Conservation (phyloP, 352 stramenopile species). For the Phytophthora chlamydospora region DNA sequence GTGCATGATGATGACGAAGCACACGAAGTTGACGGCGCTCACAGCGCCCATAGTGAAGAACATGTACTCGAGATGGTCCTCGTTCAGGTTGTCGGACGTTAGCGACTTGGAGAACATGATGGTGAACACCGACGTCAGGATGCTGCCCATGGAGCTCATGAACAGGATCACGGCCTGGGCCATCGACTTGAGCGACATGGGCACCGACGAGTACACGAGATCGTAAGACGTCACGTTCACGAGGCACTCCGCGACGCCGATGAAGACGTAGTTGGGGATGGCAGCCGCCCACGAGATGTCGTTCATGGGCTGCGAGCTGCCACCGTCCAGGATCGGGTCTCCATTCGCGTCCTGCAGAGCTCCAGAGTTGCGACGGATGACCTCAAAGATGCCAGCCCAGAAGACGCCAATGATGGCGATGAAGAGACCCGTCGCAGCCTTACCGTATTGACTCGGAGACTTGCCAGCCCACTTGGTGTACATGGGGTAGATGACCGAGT, state of each 20-base stretch:
- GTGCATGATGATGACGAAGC: conserved; percentile 47
- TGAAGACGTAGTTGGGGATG: conserved; percentile 54
- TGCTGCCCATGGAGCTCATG: conserved; percentile 60
- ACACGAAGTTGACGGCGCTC: conserved; percentile 49
- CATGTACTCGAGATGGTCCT: conserved; percentile 67
- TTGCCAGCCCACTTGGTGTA: conserved; percentile 41
- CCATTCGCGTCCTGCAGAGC: conserved; percentile 29
- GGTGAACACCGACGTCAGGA: conserved; percentile 59
- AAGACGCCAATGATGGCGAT: conserved; percentile 44
- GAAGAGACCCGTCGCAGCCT: conserved; percentile 36
- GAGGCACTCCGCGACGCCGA: conserved; percentile 54
- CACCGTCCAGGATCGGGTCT: conserved; percentile 39
- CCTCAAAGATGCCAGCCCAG: conserved; percentile 49
- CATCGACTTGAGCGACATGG: conserved; percentile 51
- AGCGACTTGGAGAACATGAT: conserved; percentile 65
- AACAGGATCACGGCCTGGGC: conserved; percentile 55
- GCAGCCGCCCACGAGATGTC: conserved; percentile 48
- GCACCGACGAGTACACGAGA: conserved; percentile 58
- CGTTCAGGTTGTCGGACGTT: conserved; percentile 53
- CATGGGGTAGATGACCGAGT: conserved; percentile 43
- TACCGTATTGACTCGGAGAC: conserved; percentile 41
- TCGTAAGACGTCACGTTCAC: conserved; percentile 65
- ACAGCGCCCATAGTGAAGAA: conserved; percentile 58
- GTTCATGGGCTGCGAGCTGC: conserved; percentile 53
- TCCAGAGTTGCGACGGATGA: conserved; percentile 50